Evolutionary conservation across 1,284 basidiomycete genomes (phyloP).

Genomic region (Melampsora abietis-canadensis): DNA sequence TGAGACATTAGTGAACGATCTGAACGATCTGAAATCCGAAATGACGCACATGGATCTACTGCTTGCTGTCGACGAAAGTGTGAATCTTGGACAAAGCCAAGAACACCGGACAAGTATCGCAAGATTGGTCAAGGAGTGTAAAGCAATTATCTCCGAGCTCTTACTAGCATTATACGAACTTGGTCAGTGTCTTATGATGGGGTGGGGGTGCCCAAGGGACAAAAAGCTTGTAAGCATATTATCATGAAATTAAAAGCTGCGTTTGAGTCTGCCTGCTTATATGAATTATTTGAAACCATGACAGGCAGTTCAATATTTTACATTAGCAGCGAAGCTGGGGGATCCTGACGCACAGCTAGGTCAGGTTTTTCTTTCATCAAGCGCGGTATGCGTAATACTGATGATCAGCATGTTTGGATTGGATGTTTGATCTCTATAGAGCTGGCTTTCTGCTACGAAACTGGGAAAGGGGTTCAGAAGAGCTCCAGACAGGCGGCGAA

Average conservation of each 20-base stretch:
- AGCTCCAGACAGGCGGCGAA: slow-evolving; percentile 31
- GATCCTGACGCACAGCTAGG: slow-evolving; percentile 41
- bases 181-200: slow-evolving; percentile 42
- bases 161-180: slow-evolving; percentile 35
- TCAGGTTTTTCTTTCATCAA: slow-evolving; percentile 3
- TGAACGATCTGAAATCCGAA: slow-evolving; percentile 24
- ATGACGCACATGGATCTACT: slow-evolving; percentile 15
- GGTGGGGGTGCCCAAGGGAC: slow-evolving; percentile 35
- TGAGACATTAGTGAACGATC: slow-evolving; percentile 22
- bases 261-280: neutral
- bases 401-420: neutral
- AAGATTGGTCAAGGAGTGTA: slow-evolving; percentile 9
- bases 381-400: neutral
- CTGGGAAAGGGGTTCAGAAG: slow-evolving; percentile 22
- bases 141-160: slow-evolving; percentile 30
- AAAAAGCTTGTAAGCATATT: slow-evolving; percentile 20
- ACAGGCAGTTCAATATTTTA: slow-evolving; percentile 42
- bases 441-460: slow-evolving; percentile 37
- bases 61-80: slow-evolving; percentile 6
- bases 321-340: slow-evolving; percentile 29
- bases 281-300: neutral
- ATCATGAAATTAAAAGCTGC: neutral
- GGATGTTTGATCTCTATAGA: slow-evolving; percentile 9
- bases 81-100: slow-evolving; percentile 3
- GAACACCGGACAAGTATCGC: neutral